Conservation (phyloP, 176 grass and related monocot species). For the Avena insularis region DNA sequence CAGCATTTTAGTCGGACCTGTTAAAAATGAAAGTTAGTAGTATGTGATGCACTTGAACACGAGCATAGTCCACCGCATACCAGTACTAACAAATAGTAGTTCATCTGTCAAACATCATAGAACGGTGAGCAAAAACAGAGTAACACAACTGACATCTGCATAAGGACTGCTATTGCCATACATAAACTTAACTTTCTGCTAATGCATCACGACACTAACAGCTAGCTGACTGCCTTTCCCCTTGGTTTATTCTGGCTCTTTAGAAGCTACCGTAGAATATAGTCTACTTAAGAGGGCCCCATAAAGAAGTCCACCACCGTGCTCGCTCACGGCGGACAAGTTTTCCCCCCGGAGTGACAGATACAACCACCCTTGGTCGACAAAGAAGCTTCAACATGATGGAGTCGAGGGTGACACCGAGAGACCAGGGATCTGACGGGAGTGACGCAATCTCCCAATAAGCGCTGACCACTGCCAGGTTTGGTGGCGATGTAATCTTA, state of each 20-base stretch:
- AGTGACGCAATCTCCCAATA: constrained; percentile 6
- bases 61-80: background rate
- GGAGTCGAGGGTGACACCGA: background rate
- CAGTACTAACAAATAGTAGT: background rate
- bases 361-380: constrained; percentile 13
- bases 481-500: constrained; percentile 38
- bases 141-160: background rate
- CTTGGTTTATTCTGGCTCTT: constrained; percentile 50
- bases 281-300: constrained; percentile 31
- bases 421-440: constrained; percentile 14
- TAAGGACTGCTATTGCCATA: background rate
- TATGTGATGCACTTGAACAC: background rate
- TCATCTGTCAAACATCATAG: background rate
- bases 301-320: constrained; percentile 45
- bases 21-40: background rate
- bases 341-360: background rate
- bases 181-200: background rate
- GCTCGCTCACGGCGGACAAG: background rate
- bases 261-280: constrained; percentile 5
- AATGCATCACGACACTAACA: background rate
- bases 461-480: constrained; percentile 38
- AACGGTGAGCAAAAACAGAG: background rate
- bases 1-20: background rate
- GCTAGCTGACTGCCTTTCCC: constrained; percentile 24
- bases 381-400: background rate